Conservation (phyloP, 2,329 filamentous ascomycete genomes). For the Exophiala phaeomuriformis region DNA sequence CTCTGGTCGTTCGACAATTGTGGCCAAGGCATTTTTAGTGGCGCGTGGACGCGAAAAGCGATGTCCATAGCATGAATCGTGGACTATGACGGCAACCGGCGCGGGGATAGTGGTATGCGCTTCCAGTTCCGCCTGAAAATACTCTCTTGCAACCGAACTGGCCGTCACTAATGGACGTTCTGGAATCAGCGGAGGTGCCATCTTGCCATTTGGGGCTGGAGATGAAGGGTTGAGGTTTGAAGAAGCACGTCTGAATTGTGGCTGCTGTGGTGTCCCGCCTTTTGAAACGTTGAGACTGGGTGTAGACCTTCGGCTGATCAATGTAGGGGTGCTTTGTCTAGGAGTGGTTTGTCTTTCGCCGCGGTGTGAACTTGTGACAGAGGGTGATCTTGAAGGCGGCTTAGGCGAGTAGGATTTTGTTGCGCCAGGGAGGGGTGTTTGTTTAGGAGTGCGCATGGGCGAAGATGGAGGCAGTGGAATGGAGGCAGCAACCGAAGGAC, state of each 20-base stretch:
- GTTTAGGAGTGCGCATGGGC: slow-evolving; percentile 18
- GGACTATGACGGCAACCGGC: slow-evolving; percentile 73
- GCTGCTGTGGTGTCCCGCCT: slow-evolving; percentile 23
- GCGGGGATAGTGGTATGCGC: slow-evolving; percentile 48
- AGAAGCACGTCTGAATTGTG: slow-evolving; percentile 31
- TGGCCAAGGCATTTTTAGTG: slow-evolving; percentile 60
- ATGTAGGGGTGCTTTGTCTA: slow-evolving; percentile 17
- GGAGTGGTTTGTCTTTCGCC: slow-evolving; percentile 19
- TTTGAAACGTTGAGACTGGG: slow-evolving; percentile 23
- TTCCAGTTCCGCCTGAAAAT: slow-evolving; percentile 64
- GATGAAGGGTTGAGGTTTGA: slow-evolving; percentile 39
- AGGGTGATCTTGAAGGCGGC: slow-evolving; percentile 21
- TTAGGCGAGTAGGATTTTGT: slow-evolving; percentile 16
- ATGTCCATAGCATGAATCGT: slow-evolving; percentile 93
- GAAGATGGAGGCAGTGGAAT: slow-evolving; percentile 18
- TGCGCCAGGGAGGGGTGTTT: slow-evolving; percentile 9
- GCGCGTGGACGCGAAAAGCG: slow-evolving; percentile 78
- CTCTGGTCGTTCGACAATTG: slow-evolving; percentile 90
- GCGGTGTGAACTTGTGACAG: slow-evolving; percentile 22
- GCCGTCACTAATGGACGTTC: slow-evolving; percentile 42
- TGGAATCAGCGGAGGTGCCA: slow-evolving; percentile 30
- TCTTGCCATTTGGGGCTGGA: slow-evolving; percentile 36
- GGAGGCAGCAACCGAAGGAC: slow-evolving; percentile 9
- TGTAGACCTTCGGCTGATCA: slow-evolving; percentile 17
- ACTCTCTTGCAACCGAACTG: slow-evolving; percentile 55